phyloP scores from a whole-genome alignment of 805 yeast species.

The Metschnikowia gelsemii region DNA sequence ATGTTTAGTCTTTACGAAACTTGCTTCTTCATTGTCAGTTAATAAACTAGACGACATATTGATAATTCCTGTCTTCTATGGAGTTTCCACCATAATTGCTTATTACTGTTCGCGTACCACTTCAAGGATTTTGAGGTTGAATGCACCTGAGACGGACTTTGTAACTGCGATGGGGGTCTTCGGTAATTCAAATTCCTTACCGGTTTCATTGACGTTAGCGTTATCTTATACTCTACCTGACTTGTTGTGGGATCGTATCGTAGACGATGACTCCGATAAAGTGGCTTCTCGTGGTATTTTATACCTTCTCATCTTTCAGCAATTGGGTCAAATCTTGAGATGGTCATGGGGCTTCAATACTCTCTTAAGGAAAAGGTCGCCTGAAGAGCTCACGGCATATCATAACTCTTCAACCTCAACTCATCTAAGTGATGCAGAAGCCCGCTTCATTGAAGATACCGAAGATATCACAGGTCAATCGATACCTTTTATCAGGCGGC shows the following conservation, averaged over 20 bases:
- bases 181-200: conserved; percentile 92
- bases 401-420: neutral
- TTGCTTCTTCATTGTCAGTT: conserved; percentile 64
- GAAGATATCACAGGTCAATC: neutral
- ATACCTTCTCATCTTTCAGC: conserved; percentile 74
- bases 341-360: conserved; percentile 89
- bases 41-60: conserved; percentile 77
- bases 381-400: conserved; percentile 28
- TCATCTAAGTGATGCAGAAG: conserved; percentile 6
- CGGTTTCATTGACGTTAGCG: conserved; percentile 85
- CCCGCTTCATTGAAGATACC: neutral
- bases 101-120: conserved; percentile 58
- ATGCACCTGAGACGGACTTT: conserved; percentile 77
- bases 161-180: conserved; percentile 97
- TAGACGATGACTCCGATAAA: conserved; percentile 62
- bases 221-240: conserved; percentile 74
- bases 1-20: conserved; percentile 84
- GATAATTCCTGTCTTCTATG: conserved; percentile 81
- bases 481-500: neutral
- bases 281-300: conserved; percentile 78
- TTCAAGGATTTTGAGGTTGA: conserved; percentile 54
- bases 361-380: conserved; percentile 53
- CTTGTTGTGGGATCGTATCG: conserved; percentile 71
- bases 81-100: conserved; percentile 78
- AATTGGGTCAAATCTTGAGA: conserved; percentile 75